These are phyloP conservation scores for Rhizopus delemar DNA, from an alignment of 371 early-diverging fungal species.

Conservation along the genomic window DNA sequence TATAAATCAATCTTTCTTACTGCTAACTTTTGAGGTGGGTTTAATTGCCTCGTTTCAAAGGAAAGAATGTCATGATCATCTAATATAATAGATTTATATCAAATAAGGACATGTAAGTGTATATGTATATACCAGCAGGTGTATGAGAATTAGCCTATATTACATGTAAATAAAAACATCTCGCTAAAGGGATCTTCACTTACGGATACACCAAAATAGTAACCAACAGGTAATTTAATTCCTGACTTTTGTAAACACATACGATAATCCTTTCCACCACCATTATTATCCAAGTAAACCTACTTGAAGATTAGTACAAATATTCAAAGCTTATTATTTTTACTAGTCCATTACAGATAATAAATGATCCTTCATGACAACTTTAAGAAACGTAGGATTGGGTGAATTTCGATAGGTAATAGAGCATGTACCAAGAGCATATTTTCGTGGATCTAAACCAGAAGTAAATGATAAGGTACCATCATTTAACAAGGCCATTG, in stretches of 20 bases:
- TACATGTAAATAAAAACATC: conserved; percentile 5
- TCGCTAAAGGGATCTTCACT: conserved; percentile 15
- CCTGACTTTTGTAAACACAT: conserved; percentile 64
- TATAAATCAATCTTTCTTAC: conserved; percentile 27
- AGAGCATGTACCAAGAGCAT: conserved; percentile 66
- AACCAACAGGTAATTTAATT: conserved; percentile 69
- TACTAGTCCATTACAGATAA: conserved; percentile 51
- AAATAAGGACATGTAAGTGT: neutral
- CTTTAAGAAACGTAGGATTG: conserved; percentile 57
- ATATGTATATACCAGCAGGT: conserved; percentile 36
- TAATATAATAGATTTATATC: conserved; percentile 15
- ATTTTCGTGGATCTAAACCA: conserved; percentile 46
- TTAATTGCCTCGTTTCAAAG: conserved; percentile 74
- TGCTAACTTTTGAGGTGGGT: conserved; percentile 58
- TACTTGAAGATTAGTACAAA: conserved; percentile 14
- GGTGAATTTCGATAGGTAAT: conserved; percentile 74
- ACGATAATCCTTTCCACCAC: conserved; percentile 53
- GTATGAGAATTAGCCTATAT: conserved; percentile 37
- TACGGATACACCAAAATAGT: conserved; percentile 82
- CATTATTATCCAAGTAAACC: conserved; percentile 64
- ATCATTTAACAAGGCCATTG: conserved; percentile 74
- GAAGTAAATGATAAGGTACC: conserved; percentile 54
- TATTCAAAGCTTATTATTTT: neutral
- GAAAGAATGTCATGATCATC: conserved; percentile 83
- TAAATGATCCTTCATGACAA: conserved; percentile 64